phyloP scores from a whole-genome alignment of 257 asterid species.

The Solanum bulbocastanum region DNA sequence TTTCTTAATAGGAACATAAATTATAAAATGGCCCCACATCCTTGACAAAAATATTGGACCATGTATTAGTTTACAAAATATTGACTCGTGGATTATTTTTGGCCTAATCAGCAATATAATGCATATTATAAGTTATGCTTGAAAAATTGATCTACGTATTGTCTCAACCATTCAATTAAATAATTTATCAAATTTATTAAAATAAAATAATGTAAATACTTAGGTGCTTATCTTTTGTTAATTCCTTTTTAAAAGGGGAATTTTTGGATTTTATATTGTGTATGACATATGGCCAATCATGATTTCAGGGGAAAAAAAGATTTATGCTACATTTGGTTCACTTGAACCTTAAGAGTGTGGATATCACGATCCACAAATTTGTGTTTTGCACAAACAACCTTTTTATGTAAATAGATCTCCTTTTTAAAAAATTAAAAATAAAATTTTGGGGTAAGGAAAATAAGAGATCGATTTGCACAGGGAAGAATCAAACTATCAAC shows the following conservation, averaged over 20 bases:
- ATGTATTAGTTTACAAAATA: background rate
- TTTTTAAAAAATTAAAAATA: background rate
- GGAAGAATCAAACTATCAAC: background rate
- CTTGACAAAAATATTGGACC: background rate
- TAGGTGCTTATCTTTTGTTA: background rate
- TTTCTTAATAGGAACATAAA: background rate
- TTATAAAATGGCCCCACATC: background rate
- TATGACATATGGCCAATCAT: background rate
- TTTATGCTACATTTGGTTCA: background rate
- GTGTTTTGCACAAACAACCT: background rate
- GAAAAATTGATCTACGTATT: background rate
- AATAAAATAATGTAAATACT: background rate
- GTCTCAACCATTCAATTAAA: background rate
- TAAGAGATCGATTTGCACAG: background rate
- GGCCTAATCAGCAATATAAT: background rate
- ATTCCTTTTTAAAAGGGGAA: background rate
- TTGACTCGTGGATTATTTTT: background rate
- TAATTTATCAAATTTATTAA: background rate
- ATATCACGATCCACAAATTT: background rate
- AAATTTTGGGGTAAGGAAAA: background rate
- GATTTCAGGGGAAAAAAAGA: background rate
- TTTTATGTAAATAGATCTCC: background rate
- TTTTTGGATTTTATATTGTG: background rate
- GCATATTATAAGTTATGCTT: background rate
- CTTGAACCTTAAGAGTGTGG: background rate